phyloP scores from a whole-genome alignment of 441 rosid genomes.

The Sinapis alba region DNA sequence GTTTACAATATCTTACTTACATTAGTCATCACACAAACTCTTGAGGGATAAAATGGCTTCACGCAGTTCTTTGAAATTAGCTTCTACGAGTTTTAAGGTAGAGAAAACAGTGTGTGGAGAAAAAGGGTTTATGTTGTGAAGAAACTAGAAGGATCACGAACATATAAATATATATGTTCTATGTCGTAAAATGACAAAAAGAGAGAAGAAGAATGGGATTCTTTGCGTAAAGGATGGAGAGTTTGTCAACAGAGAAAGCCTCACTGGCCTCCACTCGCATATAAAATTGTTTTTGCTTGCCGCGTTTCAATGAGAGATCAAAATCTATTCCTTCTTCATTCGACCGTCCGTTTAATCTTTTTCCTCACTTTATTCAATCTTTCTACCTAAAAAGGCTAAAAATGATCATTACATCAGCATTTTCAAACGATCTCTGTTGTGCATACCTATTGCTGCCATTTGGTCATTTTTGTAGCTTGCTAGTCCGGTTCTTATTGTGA shows the following conservation, averaged over 20 bases:
- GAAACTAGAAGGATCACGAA: slow-evolving; percentile 15
- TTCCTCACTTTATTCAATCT: neutral
- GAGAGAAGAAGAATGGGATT: slow-evolving; percentile 28
- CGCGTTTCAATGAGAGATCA: slow-evolving; percentile 11
- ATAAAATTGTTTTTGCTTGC: slow-evolving; percentile 1
- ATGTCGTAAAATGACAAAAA: slow-evolving; percentile 15
- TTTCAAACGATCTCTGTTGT: neutral
- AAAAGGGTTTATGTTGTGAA: slow-evolving; percentile 1
- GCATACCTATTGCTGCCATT: neutral
- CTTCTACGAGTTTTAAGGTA: neutral
- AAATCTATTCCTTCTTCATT: neutral
- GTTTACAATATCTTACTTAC: no score
- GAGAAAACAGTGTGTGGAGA: neutral
- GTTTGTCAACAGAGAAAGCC: neutral
- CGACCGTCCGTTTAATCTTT: slow-evolving; percentile 19
- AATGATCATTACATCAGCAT: neutral
- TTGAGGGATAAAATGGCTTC: neutral
- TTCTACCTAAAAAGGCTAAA: neutral
- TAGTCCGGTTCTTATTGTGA: neutral
- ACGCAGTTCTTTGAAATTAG: neutral
- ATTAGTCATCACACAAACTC: slow-evolving; percentile 22
- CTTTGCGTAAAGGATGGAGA: slow-evolving; percentile 34
- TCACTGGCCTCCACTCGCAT: slow-evolving; percentile 37
- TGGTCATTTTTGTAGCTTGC: neutral
- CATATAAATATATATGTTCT: slow-evolving; percentile 12